Evolutionary conservation across 495 filamentous ascomycete genomes (phyloP), one percentile per base, ranked within the genome.

Genomic region (Aspergillus coremiiformis): DNA sequence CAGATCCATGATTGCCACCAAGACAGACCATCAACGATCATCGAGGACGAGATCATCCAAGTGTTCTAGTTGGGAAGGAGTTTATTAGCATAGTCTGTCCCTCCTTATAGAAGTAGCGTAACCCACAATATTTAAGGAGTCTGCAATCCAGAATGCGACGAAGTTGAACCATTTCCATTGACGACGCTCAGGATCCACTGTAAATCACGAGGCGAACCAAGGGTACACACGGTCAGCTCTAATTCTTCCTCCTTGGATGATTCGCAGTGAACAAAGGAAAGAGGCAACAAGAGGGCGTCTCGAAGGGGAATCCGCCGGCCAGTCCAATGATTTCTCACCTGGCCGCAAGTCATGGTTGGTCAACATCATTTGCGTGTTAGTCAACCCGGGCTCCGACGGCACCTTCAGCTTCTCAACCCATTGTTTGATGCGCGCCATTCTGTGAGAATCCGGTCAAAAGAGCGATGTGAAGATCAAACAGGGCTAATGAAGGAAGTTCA

Each of bases 1-100:
- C 89, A 93, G 11, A 96, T 72, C 91, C 90, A 96, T 2, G 88
- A 83, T 68, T 96, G 90, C 91, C 91, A 96, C 91, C 91, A 96
- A 4, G 89, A 88, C 42, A 96, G 74, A 6, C 90, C 87, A 50
- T 68, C 73, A 0, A 84, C 77, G 63, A 95, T 91, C 72, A 84
- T 85, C 4, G 87, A 85, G 11, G 87, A 91, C 0, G 85, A 82
- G 54, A 96, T 95, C 91, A 96, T 96, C 91, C 91, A 96, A 14
- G 91, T 96, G 67, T 96, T 96, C 73, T 80, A 44, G 5, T 12
- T 9, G 12, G 15, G 37, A n/a, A 29, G 4, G 17, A 7, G 9
- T 14, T 4, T 11, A n/a, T 39, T 52, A 10, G 50, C 37, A 20
- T 65, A 4, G n/a, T n/a, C 11, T 12, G 14, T 35, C 6, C 5